A percentile compares a stretch with the other conserved stretches of the same genome.
Evolutionary conservation across 2,329 filamentous ascomycete species (phyloP).

Genomic region (Emericellopsis cladophorae): DNA sequence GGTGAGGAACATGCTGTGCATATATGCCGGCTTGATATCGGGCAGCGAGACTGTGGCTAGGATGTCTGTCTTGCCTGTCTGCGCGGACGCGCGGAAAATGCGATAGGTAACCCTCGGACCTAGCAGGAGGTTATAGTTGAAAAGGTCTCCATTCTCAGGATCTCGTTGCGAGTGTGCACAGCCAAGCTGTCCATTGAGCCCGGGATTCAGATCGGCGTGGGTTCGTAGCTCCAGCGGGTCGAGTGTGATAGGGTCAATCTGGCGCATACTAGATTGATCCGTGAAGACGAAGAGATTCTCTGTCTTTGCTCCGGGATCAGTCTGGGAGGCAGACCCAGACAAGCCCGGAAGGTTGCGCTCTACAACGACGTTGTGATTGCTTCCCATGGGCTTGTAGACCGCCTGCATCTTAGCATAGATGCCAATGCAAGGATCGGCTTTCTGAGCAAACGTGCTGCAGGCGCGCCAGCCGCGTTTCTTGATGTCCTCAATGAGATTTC

Average conservation of each 20-base stretch:
- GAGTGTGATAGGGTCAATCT: conserved; percentile 56
- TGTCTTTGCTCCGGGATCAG: conserved; percentile 12
- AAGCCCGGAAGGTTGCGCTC: conserved; percentile 49
- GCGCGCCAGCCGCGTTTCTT: conserved; percentile 43
- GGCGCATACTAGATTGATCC: conserved; percentile 43
- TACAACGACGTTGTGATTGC: conserved; percentile 53
- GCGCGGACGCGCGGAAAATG: conserved; percentile 51
- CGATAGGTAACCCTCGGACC: conserved; percentile 48
- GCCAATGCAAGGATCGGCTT: conserved; percentile 60
- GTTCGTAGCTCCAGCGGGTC: conserved; percentile 54
- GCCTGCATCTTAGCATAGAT: conserved; percentile 61
- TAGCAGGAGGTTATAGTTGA: conserved; percentile 69
- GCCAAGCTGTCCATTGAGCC: conserved; percentile 53
- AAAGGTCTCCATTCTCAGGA: conserved; percentile 60
- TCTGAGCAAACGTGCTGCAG: conserved; percentile 55
- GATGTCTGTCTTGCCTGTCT: conserved; percentile 54
- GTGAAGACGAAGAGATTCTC: conserved; percentile 40
- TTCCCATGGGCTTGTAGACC: conserved; percentile 29
- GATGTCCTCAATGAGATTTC: conserved; percentile 48
- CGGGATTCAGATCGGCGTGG: conserved; percentile 52
- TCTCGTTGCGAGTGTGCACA: conserved; percentile 63
- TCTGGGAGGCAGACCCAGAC: conserved; percentile 18
- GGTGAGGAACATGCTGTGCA: conserved; percentile 74
- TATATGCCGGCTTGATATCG: conserved; percentile 48
- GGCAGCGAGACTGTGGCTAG: conserved; percentile 50